Percentiles rank a stretch among this genome's conserved stretches.
Conservation (phyloP, 345 rosid species). For the Bruguiera parviflora region DNA sequence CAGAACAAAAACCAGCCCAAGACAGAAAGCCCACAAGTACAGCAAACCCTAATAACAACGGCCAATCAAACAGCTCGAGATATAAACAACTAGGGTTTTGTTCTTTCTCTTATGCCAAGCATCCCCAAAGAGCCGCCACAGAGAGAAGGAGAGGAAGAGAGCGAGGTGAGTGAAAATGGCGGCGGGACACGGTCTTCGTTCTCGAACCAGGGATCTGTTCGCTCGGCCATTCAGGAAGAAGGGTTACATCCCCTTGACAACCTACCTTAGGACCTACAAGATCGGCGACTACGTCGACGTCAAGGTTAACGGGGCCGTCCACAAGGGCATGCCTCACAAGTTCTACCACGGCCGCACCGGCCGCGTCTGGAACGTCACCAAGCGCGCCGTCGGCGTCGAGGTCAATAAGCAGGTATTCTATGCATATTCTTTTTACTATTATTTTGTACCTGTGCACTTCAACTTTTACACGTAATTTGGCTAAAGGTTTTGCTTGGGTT, state of each 20-base stretch:
- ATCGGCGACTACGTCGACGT: conserved; percentile 62
- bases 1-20: too few relatives aligned
- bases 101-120: too few relatives aligned
- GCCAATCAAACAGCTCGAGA: too few relatives aligned
- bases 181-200: conserved; percentile 67
- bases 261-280: conserved; percentile 62
- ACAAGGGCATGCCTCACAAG: conserved; percentile 85
- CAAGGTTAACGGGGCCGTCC: conserved; percentile 76
- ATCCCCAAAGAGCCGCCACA: too few relatives aligned
- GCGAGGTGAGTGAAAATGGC: conserved; percentile 39
- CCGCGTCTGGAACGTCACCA: conserved; percentile 75
- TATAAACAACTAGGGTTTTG: too few relatives aligned
- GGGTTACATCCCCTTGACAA: conserved; percentile 69
- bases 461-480: too few relatives aligned
- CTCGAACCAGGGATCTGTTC: conserved; percentile 62
- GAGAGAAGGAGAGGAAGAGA: background rate
- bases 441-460: too few relatives aligned
- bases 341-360: conserved; percentile 86
- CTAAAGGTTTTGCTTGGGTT: too few relatives aligned
- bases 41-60: too few relatives aligned
- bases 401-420: conserved; percentile 63
- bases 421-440: background rate
- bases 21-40: too few relatives aligned
- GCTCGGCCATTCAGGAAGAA: conserved; percentile 71
- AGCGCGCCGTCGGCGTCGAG: conserved; percentile 77